Percentiles rank a stretch among this genome's conserved stretches.
phyloP scores from a whole-genome alignment of 2,329 filamentous ascomycete species.

The Trichocomaceae sp. region DNA sequence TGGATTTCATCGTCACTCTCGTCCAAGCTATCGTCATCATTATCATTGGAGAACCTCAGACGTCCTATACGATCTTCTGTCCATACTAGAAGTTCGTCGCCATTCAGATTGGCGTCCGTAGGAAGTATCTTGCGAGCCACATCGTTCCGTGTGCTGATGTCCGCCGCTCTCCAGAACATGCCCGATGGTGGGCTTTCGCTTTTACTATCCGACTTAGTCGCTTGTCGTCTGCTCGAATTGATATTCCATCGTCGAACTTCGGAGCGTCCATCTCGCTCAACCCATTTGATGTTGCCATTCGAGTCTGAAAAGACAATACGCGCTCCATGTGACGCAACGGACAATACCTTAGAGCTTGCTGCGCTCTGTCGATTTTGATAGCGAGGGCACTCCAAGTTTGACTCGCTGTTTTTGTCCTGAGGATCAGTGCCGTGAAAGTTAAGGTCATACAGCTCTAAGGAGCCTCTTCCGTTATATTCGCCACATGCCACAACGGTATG shows the following conservation, averaged over 20 bases:
- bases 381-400: conserved; percentile 24
- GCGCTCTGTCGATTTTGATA: conserved; percentile 80
- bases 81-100: conserved; percentile 74
- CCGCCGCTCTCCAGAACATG: conserved; percentile 46
- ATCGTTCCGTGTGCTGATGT: conserved; percentile 52
- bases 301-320: conserved; percentile 78
- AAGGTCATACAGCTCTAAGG: conserved; percentile 69
- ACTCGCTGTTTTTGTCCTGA: conserved; percentile 21
- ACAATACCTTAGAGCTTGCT: conserved; percentile 71
- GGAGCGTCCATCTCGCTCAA: conserved; percentile 69
- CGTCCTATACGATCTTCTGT: conserved; percentile 79
- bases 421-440: conserved; percentile 24
- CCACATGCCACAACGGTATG: conserved; percentile 73
- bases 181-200: conserved; percentile 36
- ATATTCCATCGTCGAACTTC: conserved; percentile 53
- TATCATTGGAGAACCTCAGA: conserved; percentile 52
- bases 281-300: conserved; percentile 79
- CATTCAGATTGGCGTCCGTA: conserved; percentile 40
- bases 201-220: background rate
- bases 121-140: conserved; percentile 75
- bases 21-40: conserved; percentile 23
- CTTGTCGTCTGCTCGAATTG: conserved; percentile 36
- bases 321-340: conserved; percentile 73
- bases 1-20: conserved; percentile 31
- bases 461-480: conserved; percentile 87